Percentiles rank a stretch among this genome's conserved stretches.
Conservation (phyloP, 345 rosid genomes). For the Eucalyptus erythrocorys region DNA sequence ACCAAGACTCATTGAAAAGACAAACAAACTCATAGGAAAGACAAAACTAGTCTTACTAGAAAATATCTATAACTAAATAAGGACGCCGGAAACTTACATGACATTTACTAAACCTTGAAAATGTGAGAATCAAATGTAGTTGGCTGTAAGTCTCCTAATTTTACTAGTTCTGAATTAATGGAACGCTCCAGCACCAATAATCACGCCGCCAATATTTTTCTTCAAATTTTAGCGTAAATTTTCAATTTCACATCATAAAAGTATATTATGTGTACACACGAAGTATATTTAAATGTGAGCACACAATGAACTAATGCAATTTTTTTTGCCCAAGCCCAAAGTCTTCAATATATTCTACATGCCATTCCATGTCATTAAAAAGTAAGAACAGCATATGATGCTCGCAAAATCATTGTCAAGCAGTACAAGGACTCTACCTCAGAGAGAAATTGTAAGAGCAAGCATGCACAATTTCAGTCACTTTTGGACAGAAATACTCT, state of each 20-base stretch:
- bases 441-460: background rate
- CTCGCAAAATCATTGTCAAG: background rate
- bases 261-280: rapidly evolving
- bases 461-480: background rate
- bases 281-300: background rate
- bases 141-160: no score
- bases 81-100: no score
- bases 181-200: background rate
- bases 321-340: background rate
- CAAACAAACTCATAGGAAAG: no score
- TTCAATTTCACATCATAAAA: background rate
- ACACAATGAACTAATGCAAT: background rate
- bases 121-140: no score
- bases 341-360: background rate
- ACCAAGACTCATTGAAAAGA: no score
- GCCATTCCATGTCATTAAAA: background rate
- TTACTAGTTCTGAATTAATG: no score
- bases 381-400: background rate
- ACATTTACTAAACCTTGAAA: no score
- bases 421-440: background rate
- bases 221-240: background rate
- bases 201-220: background rate
- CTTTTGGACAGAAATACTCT: no score
- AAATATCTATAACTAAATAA: no score
- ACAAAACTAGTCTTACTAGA: no score